Percentiles rank a stretch among this genome's conserved stretches.
phyloP scores from a whole-genome alignment of 805 yeast genomes.

The Candida arabinofermentans region DNA sequence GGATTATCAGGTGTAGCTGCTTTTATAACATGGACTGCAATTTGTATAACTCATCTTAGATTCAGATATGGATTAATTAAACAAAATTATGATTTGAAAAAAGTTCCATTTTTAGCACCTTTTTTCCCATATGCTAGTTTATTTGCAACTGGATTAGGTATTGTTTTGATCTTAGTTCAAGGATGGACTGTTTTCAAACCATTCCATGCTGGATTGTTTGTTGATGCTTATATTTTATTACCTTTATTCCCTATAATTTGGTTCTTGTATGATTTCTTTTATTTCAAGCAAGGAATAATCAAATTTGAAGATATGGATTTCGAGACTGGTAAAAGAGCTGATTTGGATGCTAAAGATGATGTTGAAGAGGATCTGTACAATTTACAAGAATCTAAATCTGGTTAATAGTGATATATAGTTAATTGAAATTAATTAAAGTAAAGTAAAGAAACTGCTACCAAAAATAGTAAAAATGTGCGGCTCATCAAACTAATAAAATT shows the following conservation, averaged over 20 bases:
- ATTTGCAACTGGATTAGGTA: conserved; percentile 49
- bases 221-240: conserved; percentile 58
- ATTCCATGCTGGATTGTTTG: conserved; percentile 47
- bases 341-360: conserved; percentile 9
- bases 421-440: too few species aligned
- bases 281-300: conserved; percentile 24
- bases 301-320: conserved; percentile 42
- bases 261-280: conserved; percentile 15
- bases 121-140: conserved; percentile 44
- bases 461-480: too few species aligned
- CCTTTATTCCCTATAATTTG: conserved; percentile 48
- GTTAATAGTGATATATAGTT: not conserved
- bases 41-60: conserved; percentile 48
- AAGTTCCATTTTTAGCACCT: conserved; percentile 30
- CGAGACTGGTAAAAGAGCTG: conserved; percentile 43
- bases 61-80: conserved; percentile 31
- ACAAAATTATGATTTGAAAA: conserved; percentile 11
- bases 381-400: not conserved
- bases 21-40: conserved; percentile 59
- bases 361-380: not conserved
- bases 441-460: too few species aligned
- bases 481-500: too few species aligned
- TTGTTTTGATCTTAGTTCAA: conserved; percentile 63
- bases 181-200: conserved; percentile 63
- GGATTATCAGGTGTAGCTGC: conserved; percentile 60